Conservation (phyloP, 108 stramenopile genomes). For the Asterionellopsis glacialis region DNA sequence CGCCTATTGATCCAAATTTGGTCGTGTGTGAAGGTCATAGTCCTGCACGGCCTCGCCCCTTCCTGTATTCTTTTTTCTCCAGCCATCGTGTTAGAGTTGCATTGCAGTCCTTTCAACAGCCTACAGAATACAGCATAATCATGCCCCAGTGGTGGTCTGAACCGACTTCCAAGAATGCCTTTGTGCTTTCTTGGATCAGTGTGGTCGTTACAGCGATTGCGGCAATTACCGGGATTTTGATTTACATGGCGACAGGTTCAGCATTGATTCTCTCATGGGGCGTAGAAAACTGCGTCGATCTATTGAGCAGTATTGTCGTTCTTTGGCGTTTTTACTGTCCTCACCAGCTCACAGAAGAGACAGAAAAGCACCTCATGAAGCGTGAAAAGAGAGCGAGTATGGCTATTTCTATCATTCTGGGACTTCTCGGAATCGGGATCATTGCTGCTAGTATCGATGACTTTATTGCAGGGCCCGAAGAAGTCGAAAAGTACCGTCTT, state of each 20-base stretch:
- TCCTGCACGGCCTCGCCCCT: too few species aligned
- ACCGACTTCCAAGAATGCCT: conserved; percentile 41
- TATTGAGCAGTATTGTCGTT: conserved; percentile 54
- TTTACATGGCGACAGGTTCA: conserved; percentile 47
- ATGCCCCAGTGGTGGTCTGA: conserved; percentile 30
- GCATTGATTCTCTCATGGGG: conserved; percentile 67
- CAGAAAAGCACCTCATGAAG: conserved; percentile 40
- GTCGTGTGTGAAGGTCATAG: too few species aligned
- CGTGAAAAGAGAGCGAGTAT: conserved; percentile 68
- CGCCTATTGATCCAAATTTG: too few species aligned
- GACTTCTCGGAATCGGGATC: conserved; percentile 51
- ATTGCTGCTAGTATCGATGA: conserved; percentile 43
- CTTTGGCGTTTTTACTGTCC: conserved; percentile 75
- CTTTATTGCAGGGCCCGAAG: conserved; percentile 31
- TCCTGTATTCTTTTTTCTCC: too few species aligned
- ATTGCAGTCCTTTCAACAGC: background rate
- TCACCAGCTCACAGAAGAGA: conserved; percentile 29
- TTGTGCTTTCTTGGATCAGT: conserved; percentile 46
- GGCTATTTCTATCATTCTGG: conserved; percentile 65
- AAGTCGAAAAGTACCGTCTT: conserved; percentile 22
- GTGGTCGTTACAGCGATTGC: conserved; percentile 39
- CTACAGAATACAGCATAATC: background rate
- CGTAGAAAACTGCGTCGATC: conserved; percentile 76
- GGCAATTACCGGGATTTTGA: conserved; percentile 43
- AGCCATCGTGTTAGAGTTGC: background rate